Percentiles rank a stretch among this genome's conserved stretches.
Conservation (phyloP, 139 green algal species). For the Penium margaritaceum region DNA sequence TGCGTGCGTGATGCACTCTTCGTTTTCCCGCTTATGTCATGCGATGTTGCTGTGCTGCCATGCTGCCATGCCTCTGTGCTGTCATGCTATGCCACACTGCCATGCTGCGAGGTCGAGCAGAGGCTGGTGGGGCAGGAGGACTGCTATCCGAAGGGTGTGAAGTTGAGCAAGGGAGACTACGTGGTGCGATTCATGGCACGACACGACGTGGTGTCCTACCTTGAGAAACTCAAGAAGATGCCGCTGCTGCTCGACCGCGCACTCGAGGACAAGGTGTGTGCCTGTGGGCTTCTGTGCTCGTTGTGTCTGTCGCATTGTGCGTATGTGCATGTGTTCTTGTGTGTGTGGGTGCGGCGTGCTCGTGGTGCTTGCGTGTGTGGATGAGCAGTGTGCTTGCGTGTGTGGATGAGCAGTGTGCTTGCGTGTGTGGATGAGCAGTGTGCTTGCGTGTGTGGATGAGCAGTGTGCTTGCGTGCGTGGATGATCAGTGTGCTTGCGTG, state of each 20-base stretch:
- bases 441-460: no score
- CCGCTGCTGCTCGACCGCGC: slow-evolving; percentile 17
- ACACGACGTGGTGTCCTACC: slow-evolving; percentile 15
- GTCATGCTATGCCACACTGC: slow-evolving; percentile 2
- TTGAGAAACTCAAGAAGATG: slow-evolving; percentile 32
- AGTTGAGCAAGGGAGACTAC: slow-evolving; percentile 60
- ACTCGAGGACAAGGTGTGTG: slow-evolving; percentile 30
- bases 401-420: no score
- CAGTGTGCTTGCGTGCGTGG: no score
- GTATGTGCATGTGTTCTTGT: background rate
- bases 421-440: no score
- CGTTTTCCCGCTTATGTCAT: no score
- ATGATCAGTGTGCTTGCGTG: background rate
- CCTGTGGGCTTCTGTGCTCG: no score
- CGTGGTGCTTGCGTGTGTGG: no score
- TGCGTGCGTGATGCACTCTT: no score
- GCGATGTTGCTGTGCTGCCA: slow-evolving; percentile 1
- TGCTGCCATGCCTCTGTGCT: background rate
- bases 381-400: no score
- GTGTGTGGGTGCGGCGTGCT: background rate
- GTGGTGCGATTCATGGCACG: slow-evolving; percentile 47
- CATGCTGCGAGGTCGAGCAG: background rate
- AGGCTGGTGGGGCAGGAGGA: slow-evolving; percentile 51
- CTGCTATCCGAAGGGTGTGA: slow-evolving; percentile 57
- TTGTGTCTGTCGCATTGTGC: no score